phyloP scores from a whole-genome alignment of 352 stramenopile species.

The Pythium phragmitis region DNA sequence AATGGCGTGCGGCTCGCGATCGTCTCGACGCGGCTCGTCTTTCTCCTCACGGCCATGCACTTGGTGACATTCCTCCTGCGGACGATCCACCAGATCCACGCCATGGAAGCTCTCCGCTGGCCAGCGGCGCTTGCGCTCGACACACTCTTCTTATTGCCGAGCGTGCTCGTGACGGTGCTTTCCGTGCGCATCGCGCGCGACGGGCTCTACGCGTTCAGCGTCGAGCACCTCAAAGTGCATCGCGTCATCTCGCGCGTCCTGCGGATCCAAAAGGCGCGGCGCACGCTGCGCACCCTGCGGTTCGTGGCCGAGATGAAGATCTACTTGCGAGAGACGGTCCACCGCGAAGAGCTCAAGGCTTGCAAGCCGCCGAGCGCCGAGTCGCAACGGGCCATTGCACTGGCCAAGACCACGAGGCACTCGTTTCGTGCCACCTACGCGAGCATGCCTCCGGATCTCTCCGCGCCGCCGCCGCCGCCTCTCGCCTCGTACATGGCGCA shows the following conservation, averaged over 20 bases:
- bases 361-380: constrained; percentile 2
- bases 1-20: constrained; percentile 62
- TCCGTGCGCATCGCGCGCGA: constrained; percentile 66
- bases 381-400: constrained; percentile 9
- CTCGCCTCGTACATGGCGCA: neutral
- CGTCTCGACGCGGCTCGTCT: constrained; percentile 68
- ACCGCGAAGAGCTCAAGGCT: constrained; percentile 10
- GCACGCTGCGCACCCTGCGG: constrained; percentile 69
- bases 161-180: constrained; percentile 57
- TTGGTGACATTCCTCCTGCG: constrained; percentile 63
- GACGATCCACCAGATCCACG: constrained; percentile 39
- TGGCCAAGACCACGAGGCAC: constrained; percentile 7
- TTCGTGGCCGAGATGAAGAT: constrained; percentile 84
- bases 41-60: constrained; percentile 72
- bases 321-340: constrained; percentile 57
- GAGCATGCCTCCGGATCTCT: too few species aligned
- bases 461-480: neutral
- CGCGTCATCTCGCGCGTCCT: constrained; percentile 68
- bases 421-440: neutral
- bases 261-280: constrained; percentile 56
- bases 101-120: constrained; percentile 13
- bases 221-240: constrained; percentile 72
- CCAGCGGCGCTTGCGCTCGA: constrained; percentile 33
- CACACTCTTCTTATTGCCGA: constrained; percentile 52
- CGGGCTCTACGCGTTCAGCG: constrained; percentile 69